These are phyloP conservation scores for Hevea brasiliensis DNA, from an alignment of 345 rosid species.

Conservation along the genomic window DNA sequence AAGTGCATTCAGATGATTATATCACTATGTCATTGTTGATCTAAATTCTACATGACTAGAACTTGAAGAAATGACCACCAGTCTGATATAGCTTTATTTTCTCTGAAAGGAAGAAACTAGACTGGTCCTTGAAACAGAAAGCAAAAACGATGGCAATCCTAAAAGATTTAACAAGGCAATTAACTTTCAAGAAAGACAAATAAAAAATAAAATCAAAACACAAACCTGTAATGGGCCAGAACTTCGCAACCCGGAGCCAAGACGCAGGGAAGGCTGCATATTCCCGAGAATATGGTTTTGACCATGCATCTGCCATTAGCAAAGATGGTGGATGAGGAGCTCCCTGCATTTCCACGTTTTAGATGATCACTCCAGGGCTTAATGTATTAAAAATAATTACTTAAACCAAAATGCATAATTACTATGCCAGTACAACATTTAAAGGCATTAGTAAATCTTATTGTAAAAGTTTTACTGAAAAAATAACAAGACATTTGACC, in stretches of 20 bases:
- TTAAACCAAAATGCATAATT: neutral
- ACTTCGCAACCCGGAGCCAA: constrained; percentile 86
- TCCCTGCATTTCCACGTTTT: constrained; percentile 54
- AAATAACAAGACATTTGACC: constrained; percentile 43
- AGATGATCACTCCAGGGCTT: no score
- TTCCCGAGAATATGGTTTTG: constrained; percentile 85
- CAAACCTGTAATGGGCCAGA: constrained; percentile 93
- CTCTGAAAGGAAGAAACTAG: no score
- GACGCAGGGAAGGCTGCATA: constrained; percentile 97
- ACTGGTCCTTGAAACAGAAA: no score
- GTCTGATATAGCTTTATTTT: no score
- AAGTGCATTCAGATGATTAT: no score
- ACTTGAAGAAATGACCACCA: no score
- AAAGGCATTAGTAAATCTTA: neutral
- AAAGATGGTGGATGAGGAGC: constrained; percentile 99
- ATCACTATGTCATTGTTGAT: no score
- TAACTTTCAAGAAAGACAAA: no score
- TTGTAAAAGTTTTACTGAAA: neutral
- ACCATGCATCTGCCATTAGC: constrained; percentile 97
- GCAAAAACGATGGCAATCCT: no score
- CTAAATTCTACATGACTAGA: no score
- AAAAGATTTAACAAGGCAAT: no score
- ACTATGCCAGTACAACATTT: neutral
- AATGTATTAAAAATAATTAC: neutral
- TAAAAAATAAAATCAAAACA: neutral